phyloP scores from a whole-genome alignment of 768 basidiomycete species.

The Podaxis sp. region DNA sequence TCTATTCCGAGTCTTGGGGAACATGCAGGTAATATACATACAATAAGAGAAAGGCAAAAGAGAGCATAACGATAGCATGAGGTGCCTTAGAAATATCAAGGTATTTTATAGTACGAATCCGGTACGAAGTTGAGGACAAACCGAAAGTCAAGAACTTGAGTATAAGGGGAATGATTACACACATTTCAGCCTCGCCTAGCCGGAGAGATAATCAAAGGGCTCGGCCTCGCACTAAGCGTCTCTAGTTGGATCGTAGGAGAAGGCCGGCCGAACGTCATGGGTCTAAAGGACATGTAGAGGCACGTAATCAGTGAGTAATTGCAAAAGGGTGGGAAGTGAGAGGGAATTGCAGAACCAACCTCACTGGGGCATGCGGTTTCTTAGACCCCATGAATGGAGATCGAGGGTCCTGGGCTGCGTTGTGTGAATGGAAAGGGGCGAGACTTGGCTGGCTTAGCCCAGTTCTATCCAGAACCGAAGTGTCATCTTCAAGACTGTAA shows the following conservation, averaged over 20 bases:
- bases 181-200: not conserved
- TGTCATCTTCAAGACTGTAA: not conserved
- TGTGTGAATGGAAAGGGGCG: not conserved
- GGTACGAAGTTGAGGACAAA: not conserved
- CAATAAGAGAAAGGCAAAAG: not conserved
- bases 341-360: not conserved
- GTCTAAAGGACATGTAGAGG: not conserved
- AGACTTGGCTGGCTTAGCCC: constrained; percentile 7
- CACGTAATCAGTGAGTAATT: not conserved
- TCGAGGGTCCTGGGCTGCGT: constrained; percentile 6
- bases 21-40: not conserved
- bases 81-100: not conserved
- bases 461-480: not conserved
- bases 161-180: not conserved
- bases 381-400: constrained; percentile 5
- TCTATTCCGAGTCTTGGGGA: not conserved
- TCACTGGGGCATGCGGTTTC: not conserved
- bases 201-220: not conserved
- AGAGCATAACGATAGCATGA: not conserved
- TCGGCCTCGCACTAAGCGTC: not conserved
- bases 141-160: not conserved
- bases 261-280: constrained; percentile 19
- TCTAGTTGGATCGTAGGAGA: constrained; percentile 15
- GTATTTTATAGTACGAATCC: not conserved
- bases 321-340: no score